Evolutionary conservation across 306 rosid genomes (phyloP).

Genomic region (Glycine soja): DNA sequence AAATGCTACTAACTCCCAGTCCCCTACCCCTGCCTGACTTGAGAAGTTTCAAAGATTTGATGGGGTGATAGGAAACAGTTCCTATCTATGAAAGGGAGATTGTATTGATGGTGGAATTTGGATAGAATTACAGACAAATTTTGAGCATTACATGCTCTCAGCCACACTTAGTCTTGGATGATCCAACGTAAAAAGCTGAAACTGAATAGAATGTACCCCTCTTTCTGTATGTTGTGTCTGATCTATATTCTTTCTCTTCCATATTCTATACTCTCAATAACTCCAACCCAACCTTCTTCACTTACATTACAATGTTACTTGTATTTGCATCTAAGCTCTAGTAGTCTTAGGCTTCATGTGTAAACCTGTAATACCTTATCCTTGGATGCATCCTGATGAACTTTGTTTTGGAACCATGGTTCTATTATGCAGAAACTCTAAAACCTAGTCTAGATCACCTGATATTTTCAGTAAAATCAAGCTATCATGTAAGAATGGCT

Average conservation of each 20-base stretch:
- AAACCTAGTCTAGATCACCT: neutral
- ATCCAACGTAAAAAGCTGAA: neutral
- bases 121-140: too few relatives aligned
- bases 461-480: neutral
- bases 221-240: neutral
- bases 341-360: neutral
- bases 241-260: neutral
- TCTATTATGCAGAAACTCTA: neutral
- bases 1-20: neutral
- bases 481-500: neutral
- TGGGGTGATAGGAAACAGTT: constrained; percentile 9
- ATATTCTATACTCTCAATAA: neutral
- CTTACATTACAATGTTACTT: neutral
- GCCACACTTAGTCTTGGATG: neutral
- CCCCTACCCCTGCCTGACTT: neutral
- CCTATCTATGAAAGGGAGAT: constrained; percentile 16
- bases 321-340: neutral
- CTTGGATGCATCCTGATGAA: neutral
- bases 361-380: constrained; percentile 5
- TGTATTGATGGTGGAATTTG: neutral
- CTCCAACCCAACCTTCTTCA: neutral
- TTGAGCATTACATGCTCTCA: neutral
- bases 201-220: constrained; percentile 15
- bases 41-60: constrained; percentile 1
- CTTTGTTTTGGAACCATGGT: neutral